phyloP scores from a whole-genome alignment of 2,329 filamentous ascomycete genomes.

The Thelonectria olida region DNA sequence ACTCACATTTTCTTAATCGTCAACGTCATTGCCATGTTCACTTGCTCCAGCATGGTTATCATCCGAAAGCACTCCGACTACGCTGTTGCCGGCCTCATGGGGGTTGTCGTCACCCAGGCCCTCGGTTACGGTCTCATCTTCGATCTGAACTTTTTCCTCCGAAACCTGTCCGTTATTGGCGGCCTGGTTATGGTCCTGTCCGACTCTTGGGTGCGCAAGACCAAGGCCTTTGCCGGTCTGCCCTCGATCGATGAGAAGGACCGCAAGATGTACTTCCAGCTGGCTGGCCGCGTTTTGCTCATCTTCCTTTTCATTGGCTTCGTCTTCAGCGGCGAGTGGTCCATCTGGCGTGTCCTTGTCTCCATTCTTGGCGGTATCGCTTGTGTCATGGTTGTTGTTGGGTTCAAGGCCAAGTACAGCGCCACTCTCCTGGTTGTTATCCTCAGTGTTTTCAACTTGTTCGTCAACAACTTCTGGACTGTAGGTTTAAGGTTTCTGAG shows the following conservation, averaged over 20 bases:
- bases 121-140: conserved; percentile 98
- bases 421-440: conserved; percentile 95
- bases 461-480: conserved; percentile 99
- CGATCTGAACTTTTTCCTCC: conserved; percentile 99
- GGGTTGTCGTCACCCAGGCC: conserved; percentile 90
- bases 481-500: conserved; percentile 62
- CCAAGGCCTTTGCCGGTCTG: conserved; percentile 93
- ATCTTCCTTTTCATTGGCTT: conserved; percentile 99
- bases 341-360: conserved; percentile 85
- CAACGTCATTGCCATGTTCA: conserved; percentile 89
- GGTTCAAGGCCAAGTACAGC: conserved; percentile 99
- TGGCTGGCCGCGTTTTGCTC: conserved; percentile 91
- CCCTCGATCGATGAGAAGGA: conserved; percentile 98
- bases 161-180: conserved; percentile 96
- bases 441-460: conserved; percentile 92
- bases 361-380: conserved; percentile 87
- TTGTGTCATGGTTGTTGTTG: conserved; percentile 98
- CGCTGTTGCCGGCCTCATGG: conserved; percentile 89
- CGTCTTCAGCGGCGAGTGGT: conserved; percentile 94
- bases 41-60: conserved; percentile 88
- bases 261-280: conserved; percentile 99
- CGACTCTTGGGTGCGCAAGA: conserved; percentile 98
- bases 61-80: conserved; percentile 92
- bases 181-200: conserved; percentile 97
- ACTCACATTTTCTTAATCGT: conserved; percentile 92